A percentile compares a stretch with the other conserved stretches of the same genome.
These are phyloP conservation scores for Globisporangium splendens DNA, from an alignment of 352 stramenopile genomes.

Conservation along the genomic window DNA sequence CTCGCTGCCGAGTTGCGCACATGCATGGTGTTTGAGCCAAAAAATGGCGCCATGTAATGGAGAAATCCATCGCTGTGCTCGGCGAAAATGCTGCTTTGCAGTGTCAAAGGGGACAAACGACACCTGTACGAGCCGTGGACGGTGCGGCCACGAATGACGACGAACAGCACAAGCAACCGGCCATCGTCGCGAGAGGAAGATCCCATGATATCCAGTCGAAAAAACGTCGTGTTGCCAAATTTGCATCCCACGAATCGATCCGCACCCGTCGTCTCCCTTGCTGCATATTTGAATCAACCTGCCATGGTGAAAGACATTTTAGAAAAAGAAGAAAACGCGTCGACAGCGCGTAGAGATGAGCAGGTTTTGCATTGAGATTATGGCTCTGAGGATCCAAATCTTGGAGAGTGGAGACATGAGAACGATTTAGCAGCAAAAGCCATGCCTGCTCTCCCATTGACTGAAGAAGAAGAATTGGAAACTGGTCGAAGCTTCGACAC, in stretches of 20 bases:
- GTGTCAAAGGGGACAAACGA: neutral
- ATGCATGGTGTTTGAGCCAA: slow-evolving; percentile 58
- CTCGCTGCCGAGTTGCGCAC: slow-evolving; percentile 39
- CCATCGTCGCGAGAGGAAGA: slow-evolving; percentile 36
- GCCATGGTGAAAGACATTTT: slow-evolving; percentile 32
- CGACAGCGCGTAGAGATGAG: neutral
- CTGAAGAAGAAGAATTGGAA: no score
- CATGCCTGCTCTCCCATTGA: no score
- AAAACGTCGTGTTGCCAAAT: neutral
- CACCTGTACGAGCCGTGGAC: neutral
- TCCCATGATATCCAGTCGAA: neutral
- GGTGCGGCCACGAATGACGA: neutral
- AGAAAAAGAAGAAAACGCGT: slow-evolving; percentile 13
- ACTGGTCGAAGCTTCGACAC: no score
- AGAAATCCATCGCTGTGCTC: slow-evolving; percentile 31
- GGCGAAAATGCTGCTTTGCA: no score
- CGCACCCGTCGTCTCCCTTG: slow-evolving; percentile 17
- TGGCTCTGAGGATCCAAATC: neutral
- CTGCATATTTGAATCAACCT: slow-evolving; percentile 45
- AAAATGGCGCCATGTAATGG: slow-evolving; percentile 46
- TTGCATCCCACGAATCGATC: neutral
- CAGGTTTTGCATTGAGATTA: neutral
- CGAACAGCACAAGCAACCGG: neutral
- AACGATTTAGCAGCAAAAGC: no score
- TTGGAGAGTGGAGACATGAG: no score